phyloP scores from a whole-genome alignment of 2,329 filamentous ascomycete species.

The Scytalidium lignicola region DNA sequence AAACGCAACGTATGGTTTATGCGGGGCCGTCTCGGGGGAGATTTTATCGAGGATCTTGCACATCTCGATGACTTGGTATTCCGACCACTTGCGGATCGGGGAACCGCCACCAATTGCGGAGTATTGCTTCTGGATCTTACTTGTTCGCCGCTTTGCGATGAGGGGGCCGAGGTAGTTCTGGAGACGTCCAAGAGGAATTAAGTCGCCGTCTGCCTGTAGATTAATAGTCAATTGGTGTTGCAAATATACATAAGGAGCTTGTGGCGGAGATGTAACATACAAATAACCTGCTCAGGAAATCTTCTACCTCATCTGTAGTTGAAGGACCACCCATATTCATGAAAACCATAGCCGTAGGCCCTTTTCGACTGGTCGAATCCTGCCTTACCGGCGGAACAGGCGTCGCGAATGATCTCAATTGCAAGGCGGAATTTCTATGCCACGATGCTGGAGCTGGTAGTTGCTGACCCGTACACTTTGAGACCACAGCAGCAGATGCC shows the following conservation, averaged over 20 bases:
- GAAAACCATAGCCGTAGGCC: slow-evolving; percentile 96
- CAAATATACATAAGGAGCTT: neutral
- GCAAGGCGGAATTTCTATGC: slow-evolving; percentile 26
- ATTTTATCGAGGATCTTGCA: slow-evolving; percentile 92
- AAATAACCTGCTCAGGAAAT: slow-evolving; percentile 87
- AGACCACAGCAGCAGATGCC: slow-evolving; percentile 19
- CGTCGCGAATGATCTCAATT: slow-evolving; percentile 50
- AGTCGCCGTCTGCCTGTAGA: slow-evolving; percentile 75
- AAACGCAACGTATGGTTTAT: slow-evolving; percentile 97
- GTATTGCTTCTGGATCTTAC: slow-evolving; percentile 96
- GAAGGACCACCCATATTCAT: slow-evolving; percentile 98
- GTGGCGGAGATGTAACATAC: slow-evolving; percentile 46
- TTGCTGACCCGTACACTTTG: slow-evolving; percentile 23
- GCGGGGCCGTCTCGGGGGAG: slow-evolving; percentile 87
- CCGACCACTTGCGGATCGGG: slow-evolving; percentile 96
- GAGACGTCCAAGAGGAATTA: slow-evolving; percentile 90
- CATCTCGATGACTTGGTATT: slow-evolving; percentile 90
- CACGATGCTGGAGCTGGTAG: slow-evolving; percentile 30
- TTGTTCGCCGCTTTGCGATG: slow-evolving; percentile 80
- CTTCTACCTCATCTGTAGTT: slow-evolving; percentile 79
- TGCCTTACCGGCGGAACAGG: slow-evolving; percentile 74
- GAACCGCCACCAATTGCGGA: slow-evolving; percentile 94
- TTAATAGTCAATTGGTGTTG: slow-evolving; percentile 7
- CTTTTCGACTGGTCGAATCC: slow-evolving; percentile 62
- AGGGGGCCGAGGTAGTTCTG: slow-evolving; percentile 88